A percentile compares a stretch with the other conserved stretches of the same genome.
Conservation (phyloP, 208 protist genomes). For the Angomonas deanei region DNA sequence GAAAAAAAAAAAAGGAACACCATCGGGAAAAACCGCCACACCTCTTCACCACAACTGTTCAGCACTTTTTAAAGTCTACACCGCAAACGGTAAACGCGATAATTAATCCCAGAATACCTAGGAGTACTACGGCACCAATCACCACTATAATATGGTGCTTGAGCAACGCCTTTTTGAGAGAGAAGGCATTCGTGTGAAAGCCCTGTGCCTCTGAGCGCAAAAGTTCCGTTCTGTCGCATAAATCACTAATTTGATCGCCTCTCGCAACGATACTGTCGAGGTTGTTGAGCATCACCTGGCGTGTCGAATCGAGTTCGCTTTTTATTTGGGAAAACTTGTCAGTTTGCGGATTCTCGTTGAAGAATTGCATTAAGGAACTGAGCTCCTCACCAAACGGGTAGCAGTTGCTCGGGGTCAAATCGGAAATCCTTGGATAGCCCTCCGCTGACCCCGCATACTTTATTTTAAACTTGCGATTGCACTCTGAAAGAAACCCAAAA, state of each 20-base stretch:
- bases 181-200: slow-evolving; percentile 49
- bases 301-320: slow-evolving; percentile 64
- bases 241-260: slow-evolving; percentile 74
- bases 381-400: slow-evolving; percentile 37
- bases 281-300: slow-evolving; percentile 80
- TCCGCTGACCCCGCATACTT: slow-evolving; percentile 47
- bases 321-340: slow-evolving; percentile 72
- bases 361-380: slow-evolving; percentile 19
- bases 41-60: slow-evolving; percentile 1
- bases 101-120: slow-evolving; percentile 52
- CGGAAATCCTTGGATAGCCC: slow-evolving; percentile 36
- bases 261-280: slow-evolving; percentile 76
- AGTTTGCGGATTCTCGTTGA: slow-evolving; percentile 62
- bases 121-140: slow-evolving; percentile 40
- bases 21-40: too few species aligned
- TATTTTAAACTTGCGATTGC: slow-evolving; percentile 62
- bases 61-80: slow-evolving; percentile 72
- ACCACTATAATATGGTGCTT: slow-evolving; percentile 67
- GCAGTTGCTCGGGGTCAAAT: slow-evolving; percentile 38
- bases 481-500: slow-evolving; percentile 63
- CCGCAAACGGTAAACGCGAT: slow-evolving; percentile 58
- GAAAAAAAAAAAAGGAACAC: slow-evolving; percentile 16
- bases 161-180: slow-evolving; percentile 45
- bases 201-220: slow-evolving; percentile 54
- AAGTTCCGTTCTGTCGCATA: slow-evolving; percentile 75